Percentiles rank a stretch among this genome's conserved stretches.
These are phyloP conservation scores for Endoconidiophora polonica DNA, from an alignment of 2,329 filamentous ascomycete genomes.

Conservation along the genomic window DNA sequence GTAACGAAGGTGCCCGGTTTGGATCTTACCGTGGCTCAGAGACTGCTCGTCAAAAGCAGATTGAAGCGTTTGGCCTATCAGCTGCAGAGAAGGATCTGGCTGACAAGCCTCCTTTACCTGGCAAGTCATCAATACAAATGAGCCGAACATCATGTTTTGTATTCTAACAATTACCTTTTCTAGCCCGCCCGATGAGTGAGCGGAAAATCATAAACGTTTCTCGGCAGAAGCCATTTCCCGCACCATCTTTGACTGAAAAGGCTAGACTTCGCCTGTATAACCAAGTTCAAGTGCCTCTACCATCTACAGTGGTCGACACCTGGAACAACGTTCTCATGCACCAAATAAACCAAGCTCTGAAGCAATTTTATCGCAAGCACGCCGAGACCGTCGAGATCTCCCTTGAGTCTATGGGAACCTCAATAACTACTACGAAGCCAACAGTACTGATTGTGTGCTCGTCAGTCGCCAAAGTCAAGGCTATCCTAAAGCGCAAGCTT, in stretches of 20 bases:
- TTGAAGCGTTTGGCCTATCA: constrained; percentile 9
- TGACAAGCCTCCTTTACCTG: constrained; percentile 3
- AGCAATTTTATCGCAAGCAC: constrained; percentile 54
- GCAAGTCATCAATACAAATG: background rate
- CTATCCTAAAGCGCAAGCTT: constrained; percentile 53
- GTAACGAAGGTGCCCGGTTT: background rate
- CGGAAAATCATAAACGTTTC: background rate
- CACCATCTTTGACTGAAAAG: background rate
- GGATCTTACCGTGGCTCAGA: constrained; percentile 7
- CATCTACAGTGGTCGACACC: constrained; percentile 46
- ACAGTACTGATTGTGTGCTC: constrained; percentile 65
- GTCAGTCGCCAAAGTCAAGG: constrained; percentile 55
- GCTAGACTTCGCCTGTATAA: constrained; percentile 41
- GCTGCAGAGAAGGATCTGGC: background rate
- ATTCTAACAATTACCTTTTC: background rate
- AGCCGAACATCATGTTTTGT: background rate
- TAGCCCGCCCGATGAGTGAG: constrained; percentile 5
- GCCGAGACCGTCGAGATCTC: constrained; percentile 66
- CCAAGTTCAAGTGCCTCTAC: constrained; percentile 39
- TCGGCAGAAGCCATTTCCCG: background rate
- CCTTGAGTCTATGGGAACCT: constrained; percentile 57
- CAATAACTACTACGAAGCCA: constrained; percentile 46
- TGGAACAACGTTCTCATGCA: constrained; percentile 60
- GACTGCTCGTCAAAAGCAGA: constrained; percentile 9
- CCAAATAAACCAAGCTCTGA: constrained; percentile 54